phyloP scores from a whole-genome alignment of 495 filamentous ascomycete species.

The Aspergillus mulundensis region DNA sequence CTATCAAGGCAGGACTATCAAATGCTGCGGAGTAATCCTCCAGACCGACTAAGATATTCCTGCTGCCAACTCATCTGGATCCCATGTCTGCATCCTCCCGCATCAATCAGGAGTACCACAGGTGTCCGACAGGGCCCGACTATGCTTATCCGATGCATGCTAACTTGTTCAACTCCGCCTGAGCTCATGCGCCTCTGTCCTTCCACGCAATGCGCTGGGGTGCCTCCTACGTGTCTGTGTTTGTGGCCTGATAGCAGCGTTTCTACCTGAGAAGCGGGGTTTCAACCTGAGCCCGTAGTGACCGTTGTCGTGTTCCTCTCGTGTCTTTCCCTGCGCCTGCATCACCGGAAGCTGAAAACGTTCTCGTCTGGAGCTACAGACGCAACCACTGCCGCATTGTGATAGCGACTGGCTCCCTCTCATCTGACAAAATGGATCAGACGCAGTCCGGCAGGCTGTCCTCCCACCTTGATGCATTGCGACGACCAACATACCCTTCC shows the following conservation, averaged over 20 bases:
- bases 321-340: constrained; percentile 12
- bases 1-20: background rate
- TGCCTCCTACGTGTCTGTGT: constrained; percentile 16
- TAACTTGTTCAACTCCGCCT: constrained; percentile 4
- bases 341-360: constrained; percentile 4
- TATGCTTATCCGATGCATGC: constrained; percentile 15
- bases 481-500: constrained; percentile 26
- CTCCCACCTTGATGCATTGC: constrained; percentile 27
- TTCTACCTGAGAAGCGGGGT: constrained; percentile 5
- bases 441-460: constrained; percentile 22
- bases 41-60: background rate
- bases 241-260: background rate
- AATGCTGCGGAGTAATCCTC: background rate
- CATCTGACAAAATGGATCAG: constrained; percentile 28
- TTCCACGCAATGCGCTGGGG: constrained; percentile 12
- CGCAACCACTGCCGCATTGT: constrained; percentile 1
- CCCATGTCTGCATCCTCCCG: constrained; percentile 6
- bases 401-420: constrained; percentile 4
- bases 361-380: constrained; percentile 3
- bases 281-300: background rate
- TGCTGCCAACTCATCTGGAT: background rate
- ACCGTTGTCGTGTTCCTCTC: constrained; percentile 11
- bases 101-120: constrained; percentile 4
- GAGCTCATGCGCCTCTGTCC: constrained; percentile 11
- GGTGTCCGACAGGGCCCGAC: constrained; percentile 3